phyloP scores from a whole-genome alignment of 208 protist species.

The Trichomonas tenax region DNA sequence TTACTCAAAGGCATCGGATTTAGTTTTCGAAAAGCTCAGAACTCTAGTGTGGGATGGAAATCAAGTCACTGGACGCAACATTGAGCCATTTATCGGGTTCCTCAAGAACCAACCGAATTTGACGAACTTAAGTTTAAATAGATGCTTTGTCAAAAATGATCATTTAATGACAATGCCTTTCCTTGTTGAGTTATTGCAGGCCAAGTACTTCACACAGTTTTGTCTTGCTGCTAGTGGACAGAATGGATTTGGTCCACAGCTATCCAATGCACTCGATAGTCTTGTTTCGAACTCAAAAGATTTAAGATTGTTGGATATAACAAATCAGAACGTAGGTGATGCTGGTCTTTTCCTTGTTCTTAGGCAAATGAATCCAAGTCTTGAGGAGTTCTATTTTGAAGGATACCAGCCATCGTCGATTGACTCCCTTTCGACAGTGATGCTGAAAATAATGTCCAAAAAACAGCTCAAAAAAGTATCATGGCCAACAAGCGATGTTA shows the following conservation, averaged over 20 bases:
- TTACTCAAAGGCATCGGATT: not conserved
- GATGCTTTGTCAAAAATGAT: not conserved
- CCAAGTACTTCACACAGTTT: not conserved
- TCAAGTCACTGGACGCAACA: not conserved
- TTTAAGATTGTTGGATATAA: not conserved
- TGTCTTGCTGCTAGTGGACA: not conserved
- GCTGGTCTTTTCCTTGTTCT: not conserved
- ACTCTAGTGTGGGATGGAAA: not conserved
- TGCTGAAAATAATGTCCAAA: not conserved
- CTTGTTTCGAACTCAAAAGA: not conserved
- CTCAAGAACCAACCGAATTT: not conserved
- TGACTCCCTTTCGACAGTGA: not conserved
- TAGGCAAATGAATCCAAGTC: not conserved
- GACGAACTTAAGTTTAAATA: not conserved
- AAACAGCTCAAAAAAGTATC: not conserved
- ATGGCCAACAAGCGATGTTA: not conserved
- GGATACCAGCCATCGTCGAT: not conserved
- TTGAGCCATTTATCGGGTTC: not conserved
- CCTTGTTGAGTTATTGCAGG: not conserved
- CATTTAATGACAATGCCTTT: not conserved
- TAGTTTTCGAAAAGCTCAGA: not conserved
- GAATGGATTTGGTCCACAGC: not conserved
- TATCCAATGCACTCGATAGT: not conserved
- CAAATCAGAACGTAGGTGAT: not conserved
- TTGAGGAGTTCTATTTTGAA: not conserved